Evolutionary conservation across 495 filamentous ascomycete species (phyloP).

Genomic region (Aspergillus funiculosus): DNA sequence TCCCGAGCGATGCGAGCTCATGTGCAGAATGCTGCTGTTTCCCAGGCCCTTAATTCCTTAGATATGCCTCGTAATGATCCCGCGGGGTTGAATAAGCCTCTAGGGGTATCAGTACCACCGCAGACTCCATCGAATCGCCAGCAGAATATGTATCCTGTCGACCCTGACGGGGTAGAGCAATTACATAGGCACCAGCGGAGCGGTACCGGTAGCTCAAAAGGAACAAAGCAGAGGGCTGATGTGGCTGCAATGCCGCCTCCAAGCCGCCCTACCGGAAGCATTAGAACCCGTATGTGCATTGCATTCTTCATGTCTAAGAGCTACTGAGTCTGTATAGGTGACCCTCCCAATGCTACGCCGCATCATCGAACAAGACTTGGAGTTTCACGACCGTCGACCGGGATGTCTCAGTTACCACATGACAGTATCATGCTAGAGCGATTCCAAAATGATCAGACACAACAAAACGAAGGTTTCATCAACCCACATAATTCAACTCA

Average conservation of each 20-base stretch:
- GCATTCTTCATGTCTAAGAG: neutral
- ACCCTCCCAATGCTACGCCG: conserved; percentile 16
- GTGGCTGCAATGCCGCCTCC: conserved; percentile 27
- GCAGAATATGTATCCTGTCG: conserved; percentile 24
- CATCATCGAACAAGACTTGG: conserved; percentile 23
- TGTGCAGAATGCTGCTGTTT: conserved; percentile 63
- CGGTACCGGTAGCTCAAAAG: conserved; percentile 43
- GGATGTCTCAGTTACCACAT: conserved; percentile 16
- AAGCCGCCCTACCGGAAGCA: conserved; percentile 15
- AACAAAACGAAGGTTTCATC: neutral
- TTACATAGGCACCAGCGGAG: conserved; percentile 44
- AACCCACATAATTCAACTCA: neutral
- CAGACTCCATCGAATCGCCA: conserved; percentile 24
- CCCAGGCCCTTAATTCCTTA: conserved; percentile 46
- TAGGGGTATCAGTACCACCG: conserved; percentile 16
- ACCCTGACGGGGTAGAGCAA: conserved; percentile 37
- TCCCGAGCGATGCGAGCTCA: conserved; percentile 62
- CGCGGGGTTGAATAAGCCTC: conserved; percentile 9
- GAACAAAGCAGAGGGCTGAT: conserved; percentile 16
- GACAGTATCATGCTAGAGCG: conserved; percentile 15
- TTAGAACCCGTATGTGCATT: conserved; percentile 20
- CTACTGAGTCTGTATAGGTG: conserved; percentile 7
- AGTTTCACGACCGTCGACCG: conserved; percentile 16
- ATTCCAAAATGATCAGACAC: conserved; percentile 7
- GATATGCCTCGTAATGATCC: conserved; percentile 16